These are phyloP conservation scores for Apiospora pterosperma DNA, from an alignment of 2,329 filamentous ascomycete species.

Conservation along the genomic window DNA sequence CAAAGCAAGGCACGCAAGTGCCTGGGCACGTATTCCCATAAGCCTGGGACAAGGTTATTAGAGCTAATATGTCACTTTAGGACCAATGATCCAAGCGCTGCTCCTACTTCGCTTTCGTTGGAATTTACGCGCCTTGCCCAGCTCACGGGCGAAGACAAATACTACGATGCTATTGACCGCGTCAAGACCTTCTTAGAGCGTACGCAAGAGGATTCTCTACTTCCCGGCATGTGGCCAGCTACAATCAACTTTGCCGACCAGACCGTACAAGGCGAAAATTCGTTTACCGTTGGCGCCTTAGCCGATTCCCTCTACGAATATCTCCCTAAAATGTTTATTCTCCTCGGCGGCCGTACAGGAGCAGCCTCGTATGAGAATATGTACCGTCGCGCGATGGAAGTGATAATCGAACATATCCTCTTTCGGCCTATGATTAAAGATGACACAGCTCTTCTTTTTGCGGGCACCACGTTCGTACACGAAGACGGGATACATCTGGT, in stretches of 20 bases:
- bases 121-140: constrained; percentile 71
- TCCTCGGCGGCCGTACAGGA: constrained; percentile 60
- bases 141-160: constrained; percentile 64
- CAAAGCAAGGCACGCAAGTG: constrained; percentile 28
- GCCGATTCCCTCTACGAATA: constrained; percentile 60
- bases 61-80: constrained; percentile 2
- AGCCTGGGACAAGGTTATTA: constrained; percentile 15
- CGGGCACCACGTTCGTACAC: constrained; percentile 9
- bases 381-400: constrained; percentile 59
- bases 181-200: constrained; percentile 68
- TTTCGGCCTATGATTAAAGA: constrained; percentile 66
- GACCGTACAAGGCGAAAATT: constrained; percentile 33
- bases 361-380: constrained; percentile 57
- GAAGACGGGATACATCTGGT: background rate
- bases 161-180: constrained; percentile 72
- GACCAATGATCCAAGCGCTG: constrained; percentile 32
- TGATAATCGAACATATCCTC: constrained; percentile 59
- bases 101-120: constrained; percentile 56
- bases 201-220: constrained; percentile 62
- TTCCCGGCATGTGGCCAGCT: constrained; percentile 76
- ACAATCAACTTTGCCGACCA: constrained; percentile 56
- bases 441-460: constrained; percentile 55
- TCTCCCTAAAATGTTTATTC: constrained; percentile 57
- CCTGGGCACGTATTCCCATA: constrained; percentile 23
- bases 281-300: constrained; percentile 50